Evolutionary conservation across 371 early-diverging fungal genomes (phyloP), one percentile per base, ranked within the genome.

Genomic region (Mortierella sp.): DNA sequence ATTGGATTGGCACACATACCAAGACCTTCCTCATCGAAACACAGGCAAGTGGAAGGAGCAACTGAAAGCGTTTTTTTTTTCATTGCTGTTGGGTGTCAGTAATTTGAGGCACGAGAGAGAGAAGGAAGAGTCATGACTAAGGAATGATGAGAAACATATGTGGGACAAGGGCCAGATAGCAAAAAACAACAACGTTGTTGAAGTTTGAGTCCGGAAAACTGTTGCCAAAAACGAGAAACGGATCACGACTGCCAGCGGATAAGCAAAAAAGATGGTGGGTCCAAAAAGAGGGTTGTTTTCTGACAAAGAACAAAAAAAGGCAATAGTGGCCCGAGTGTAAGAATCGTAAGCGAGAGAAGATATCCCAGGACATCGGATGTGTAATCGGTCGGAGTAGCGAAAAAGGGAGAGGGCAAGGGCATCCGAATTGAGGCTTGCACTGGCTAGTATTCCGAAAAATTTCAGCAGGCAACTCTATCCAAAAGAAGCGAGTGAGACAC

Each of bases 401-500:
- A 24, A 50, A 50, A 50, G 50, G 50, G 50, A 24, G 48, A 48
- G 48, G 22, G 22, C n/a, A 5, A 4, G 1, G 16, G 48, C 19
- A 5, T 14, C 19, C 4, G 47, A 47, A 19, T 13, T 19, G 22
- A 47, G 47, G n/a, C n/a, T n/a, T n/a, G n/a, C n/a, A n/a, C n/a
- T n/a, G n/a, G n/a, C n/a, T n/a, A n/a, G n/a, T n/a, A n/a, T n/a
- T n/a, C n/a, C n/a, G 26, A 13, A 11, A 22, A 19, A 58, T 34
- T 34, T 22, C n/a, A 19, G 2, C 37, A 9, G 26, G 29, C 1
- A 29, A 26, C 29, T n/a, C 19, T 61, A 39, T 61, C 61, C 61
- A 61, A 61, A 61, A 34, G 39, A 19, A 34, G 61, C 61, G 61
- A 61, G 61, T 61, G 19, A 61, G 61, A 61, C 61, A 31, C 2